Conservation (phyloP, 345 rosid species). For the Eucalyptus curtisii region DNA sequence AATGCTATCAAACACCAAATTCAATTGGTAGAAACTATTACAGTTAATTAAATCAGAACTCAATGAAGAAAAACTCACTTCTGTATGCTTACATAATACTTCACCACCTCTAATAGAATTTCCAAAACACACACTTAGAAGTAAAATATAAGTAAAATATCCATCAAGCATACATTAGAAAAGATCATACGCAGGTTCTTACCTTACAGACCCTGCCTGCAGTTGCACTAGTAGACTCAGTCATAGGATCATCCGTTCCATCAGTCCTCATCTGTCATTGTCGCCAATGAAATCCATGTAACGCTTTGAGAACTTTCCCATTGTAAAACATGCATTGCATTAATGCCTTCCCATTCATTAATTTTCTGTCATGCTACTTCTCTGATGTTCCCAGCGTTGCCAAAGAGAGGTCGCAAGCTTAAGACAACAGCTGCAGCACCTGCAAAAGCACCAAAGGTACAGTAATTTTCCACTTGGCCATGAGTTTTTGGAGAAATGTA, state of each 20-base stretch:
- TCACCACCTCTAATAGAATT: background rate
- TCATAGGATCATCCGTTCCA: background rate
- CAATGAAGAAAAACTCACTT: background rate
- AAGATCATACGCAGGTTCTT: background rate
- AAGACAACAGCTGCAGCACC: conserved; percentile 12
- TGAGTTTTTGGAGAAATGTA: background rate
- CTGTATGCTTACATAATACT: background rate
- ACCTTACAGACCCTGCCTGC: background rate
- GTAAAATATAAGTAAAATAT: background rate
- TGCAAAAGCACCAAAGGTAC: conserved; percentile 15
- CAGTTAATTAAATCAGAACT: background rate
- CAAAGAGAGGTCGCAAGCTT: conserved; percentile 14
- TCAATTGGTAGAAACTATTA: background rate
- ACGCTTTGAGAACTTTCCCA: background rate
- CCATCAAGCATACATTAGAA: background rate
- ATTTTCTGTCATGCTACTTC: background rate
- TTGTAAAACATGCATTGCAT: background rate
- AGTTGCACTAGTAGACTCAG: background rate
- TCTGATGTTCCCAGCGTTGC: conserved; percentile 1
- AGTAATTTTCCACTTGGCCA: background rate
- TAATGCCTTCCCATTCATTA: background rate
- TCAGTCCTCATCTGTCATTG: background rate
- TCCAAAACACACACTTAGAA: background rate
- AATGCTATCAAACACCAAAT: background rate
- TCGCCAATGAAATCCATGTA: background rate